Base-by-base conservation (phyloP, 352 stramenopile genomes). In the Pythium brassicae region DNA sequence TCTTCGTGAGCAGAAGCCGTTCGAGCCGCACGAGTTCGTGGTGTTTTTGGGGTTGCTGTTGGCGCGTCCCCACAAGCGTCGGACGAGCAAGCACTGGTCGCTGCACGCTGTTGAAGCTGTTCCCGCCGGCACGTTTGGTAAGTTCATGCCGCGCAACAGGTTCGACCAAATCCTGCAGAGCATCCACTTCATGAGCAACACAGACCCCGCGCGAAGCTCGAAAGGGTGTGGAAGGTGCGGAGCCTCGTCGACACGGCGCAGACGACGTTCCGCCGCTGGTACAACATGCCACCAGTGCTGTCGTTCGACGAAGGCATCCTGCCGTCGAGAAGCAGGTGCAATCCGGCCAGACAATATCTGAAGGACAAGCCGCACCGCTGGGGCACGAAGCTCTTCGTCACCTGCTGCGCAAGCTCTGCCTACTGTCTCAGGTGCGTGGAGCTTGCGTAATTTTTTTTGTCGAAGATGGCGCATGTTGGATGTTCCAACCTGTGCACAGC, bases 21-120 rank as follows among this genome's bases (percentile, higher is more conserved):
- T 35, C 29, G 29, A 35, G 29, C 9, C 29, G 4, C 29, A 35
- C 29, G 29, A 35, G 29, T 35, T 35, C 29, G 4, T 35, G 29
- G 9, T 35, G 29, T 35, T 35, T 9, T 35, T 35, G 29, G 29
- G 29, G 29, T 9, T 35, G 29, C 29, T 35, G 29, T 9, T 35
- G 29, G 29, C 29, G 29, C 29, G 29, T 35, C 29, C 29, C 29
- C 22, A 47, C 42, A 47, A 47, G 42, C 19, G 8, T 6, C 42
- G 42, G 19, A 25, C 23, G 14, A 26, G 4, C n/a, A 50, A 58
- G 39, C n/a, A 43, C 26, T 52, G 10, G 46, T 27, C 17, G 37
- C 35, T 45, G 45, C 42, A 45, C 43, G 19, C 53, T 44, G 32
- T 35, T 34, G 17, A 5, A 29, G 47, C 50, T 64, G 15, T 51